Conservation (phyloP, 805 yeast genomes). For the Schwanniomyces vanrijiae region DNA sequence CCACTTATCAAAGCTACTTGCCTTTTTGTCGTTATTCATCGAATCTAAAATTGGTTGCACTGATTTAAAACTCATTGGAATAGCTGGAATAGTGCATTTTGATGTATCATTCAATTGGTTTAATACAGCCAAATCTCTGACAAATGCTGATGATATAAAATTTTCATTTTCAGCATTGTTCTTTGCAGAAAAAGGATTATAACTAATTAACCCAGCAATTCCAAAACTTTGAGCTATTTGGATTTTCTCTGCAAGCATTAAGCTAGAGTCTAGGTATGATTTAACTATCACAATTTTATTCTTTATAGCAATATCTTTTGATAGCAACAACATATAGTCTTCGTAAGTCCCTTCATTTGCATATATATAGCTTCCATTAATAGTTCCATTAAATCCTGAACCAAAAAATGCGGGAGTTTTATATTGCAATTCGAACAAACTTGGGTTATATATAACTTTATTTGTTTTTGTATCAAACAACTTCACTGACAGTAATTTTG, state of each 20-base stretch:
- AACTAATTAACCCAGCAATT: conserved; percentile 25
- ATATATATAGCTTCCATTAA: conserved; percentile 24
- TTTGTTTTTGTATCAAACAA: conserved; percentile 20
- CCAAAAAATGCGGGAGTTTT: conserved; percentile 31
- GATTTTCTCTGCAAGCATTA: conserved; percentile 23
- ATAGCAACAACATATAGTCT: conserved; percentile 24
- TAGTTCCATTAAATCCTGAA: conserved; percentile 26
- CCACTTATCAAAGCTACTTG: conserved; percentile 19
- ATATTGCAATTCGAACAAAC: conserved; percentile 20
- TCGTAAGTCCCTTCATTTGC: conserved; percentile 29
- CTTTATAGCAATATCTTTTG: conserved; percentile 16
- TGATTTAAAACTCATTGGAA: conserved; percentile 28
- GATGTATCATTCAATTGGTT: conserved; percentile 4
- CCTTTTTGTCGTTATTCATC: conserved; percentile 7
- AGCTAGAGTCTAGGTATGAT: conserved; percentile 7
- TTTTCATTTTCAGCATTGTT: conserved; percentile 11
- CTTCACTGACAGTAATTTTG: conserved; percentile 24
- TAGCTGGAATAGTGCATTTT: conserved; percentile 15
- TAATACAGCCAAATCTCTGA: conserved; percentile 17
- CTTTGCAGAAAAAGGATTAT: conserved; percentile 10
- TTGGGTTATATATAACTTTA: conserved; percentile 24
- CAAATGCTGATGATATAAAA: conserved; percentile 12
- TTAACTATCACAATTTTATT: conserved; percentile 30
- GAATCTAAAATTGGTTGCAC: conserved; percentile 27
- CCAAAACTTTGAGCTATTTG: conserved; percentile 24